These are phyloP conservation scores for Tolypocladium guangdongense DNA, from an alignment of 2,329 filamentous ascomycete species.

Conservation along the genomic window DNA sequence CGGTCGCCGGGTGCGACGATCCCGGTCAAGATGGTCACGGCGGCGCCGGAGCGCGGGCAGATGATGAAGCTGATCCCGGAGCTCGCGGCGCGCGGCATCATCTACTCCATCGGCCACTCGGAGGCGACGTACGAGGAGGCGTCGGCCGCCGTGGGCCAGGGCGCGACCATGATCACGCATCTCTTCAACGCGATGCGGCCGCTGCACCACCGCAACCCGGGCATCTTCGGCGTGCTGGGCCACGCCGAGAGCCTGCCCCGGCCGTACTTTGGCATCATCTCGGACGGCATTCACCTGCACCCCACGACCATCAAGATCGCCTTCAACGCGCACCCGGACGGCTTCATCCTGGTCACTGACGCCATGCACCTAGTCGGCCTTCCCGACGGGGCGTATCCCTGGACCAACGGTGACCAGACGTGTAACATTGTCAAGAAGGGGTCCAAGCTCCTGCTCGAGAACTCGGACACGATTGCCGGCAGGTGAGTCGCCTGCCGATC, in stretches of 20 bases:
- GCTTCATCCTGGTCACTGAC: conserved; percentile 83
- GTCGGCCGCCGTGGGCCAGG: conserved; percentile 56
- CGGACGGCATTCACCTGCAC: conserved; percentile 84
- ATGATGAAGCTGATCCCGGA: conserved; percentile 60
- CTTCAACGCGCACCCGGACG: conserved; percentile 73
- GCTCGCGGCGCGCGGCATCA: conserved; percentile 53
- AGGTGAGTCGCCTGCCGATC: conserved; percentile 35
- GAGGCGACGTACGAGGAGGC: conserved; percentile 81
- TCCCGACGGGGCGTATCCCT: conserved; percentile 73
- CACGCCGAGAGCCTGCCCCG: conserved; percentile 44
- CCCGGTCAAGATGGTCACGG: conserved; percentile 69
- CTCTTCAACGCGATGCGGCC: conserved; percentile 92
- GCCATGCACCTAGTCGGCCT: conserved; percentile 82
- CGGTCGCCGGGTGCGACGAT: conserved; percentile 22
- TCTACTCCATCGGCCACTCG: conserved; percentile 75
- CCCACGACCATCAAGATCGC: conserved; percentile 83
- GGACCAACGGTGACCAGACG: conserved; percentile 61
- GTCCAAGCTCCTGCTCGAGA: conserved; percentile 61
- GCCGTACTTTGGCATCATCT: conserved; percentile 81
- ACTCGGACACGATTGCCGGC: conserved; percentile 68
- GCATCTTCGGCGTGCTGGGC: conserved; percentile 78
- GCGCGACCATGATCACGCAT: conserved; percentile 84
- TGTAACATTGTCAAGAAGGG: conserved; percentile 60
- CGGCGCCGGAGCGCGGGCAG: conserved; percentile 68
- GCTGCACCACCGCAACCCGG: conserved; percentile 82